Evolutionary conservation across 2,329 filamentous ascomycete species (phyloP).

Genomic region (Beauveria scarabaeidicola): DNA sequence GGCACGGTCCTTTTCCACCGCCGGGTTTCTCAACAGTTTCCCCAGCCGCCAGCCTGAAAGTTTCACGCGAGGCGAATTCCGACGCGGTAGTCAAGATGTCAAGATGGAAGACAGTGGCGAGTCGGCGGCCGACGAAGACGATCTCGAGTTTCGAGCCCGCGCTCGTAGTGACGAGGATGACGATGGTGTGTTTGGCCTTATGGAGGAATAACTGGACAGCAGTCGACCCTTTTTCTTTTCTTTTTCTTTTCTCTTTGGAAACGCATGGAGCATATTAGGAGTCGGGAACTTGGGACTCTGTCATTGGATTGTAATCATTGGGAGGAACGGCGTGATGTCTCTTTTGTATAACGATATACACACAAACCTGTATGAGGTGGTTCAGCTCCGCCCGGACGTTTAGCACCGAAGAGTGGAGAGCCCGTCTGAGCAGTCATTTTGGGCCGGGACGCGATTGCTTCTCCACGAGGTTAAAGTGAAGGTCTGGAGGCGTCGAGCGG

Average conservation of each 20-base stretch:
- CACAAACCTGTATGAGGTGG: constrained; percentile 39
- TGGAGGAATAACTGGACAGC: constrained; percentile 66
- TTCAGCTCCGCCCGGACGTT: constrained; percentile 56
- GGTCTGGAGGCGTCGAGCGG: constrained; percentile 56
- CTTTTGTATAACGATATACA: constrained; percentile 42
- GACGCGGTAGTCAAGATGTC: constrained; percentile 45
- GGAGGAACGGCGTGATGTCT: constrained; percentile 29
- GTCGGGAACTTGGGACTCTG: constrained; percentile 16
- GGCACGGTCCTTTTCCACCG: constrained; percentile 45
- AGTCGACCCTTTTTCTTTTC: constrained; percentile 15
- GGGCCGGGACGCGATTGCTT: constrained; percentile 30
- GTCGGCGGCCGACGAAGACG: constrained; percentile 57
- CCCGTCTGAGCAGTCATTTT: constrained; percentile 20
- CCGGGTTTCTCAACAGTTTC: constrained; percentile 56
- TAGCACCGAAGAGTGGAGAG: constrained; percentile 61
- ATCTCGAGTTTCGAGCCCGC: constrained; percentile 52
- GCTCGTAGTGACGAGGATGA: constrained; percentile 80
- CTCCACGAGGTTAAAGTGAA: constrained; percentile 66
- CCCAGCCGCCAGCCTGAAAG: constrained; percentile 54
- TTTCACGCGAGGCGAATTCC: constrained; percentile 53
- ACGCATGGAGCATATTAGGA: constrained; percentile 19
- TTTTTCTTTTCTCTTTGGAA: constrained; percentile 12
- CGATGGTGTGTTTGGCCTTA: constrained; percentile 88
- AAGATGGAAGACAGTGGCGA: constrained; percentile 61
- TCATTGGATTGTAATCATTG: constrained; percentile 26